A percentile compares a stretch with the other conserved stretches of the same genome.
These are phyloP conservation scores for Xanthoconium separans DNA, from an alignment of 1,284 basidiomycete genomes.

Conservation along the genomic window DNA sequence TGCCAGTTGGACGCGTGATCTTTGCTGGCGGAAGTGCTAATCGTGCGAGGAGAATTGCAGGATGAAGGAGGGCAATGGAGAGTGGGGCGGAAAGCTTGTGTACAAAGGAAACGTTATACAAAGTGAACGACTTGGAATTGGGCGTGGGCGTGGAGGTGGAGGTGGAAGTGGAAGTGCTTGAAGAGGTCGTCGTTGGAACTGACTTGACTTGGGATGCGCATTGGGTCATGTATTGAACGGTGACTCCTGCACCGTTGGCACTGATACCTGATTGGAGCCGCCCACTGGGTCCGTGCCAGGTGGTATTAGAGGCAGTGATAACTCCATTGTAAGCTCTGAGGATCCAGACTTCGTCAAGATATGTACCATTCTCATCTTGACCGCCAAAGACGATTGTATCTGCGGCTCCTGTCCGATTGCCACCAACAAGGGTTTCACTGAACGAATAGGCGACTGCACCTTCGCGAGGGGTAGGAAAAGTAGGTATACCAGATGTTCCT, in stretches of 20 bases:
- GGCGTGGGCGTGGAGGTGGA: slow-evolving; percentile 28
- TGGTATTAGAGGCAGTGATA: slow-evolving; percentile 49
- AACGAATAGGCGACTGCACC: slow-evolving; percentile 68
- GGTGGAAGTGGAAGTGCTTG: slow-evolving; percentile 24
- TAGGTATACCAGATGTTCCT: slow-evolving; percentile 36
- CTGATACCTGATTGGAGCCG: slow-evolving; percentile 55
- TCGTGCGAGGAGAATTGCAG: slow-evolving; percentile 54
- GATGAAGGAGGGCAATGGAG: slow-evolving; percentile 59
- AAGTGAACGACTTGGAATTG: slow-evolving; percentile 16
- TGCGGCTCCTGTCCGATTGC: slow-evolving; percentile 45
- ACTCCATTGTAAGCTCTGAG: slow-evolving; percentile 65
- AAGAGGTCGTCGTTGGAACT: slow-evolving; percentile 24
- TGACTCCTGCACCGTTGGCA: slow-evolving; percentile 69
- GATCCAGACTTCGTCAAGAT: slow-evolving; percentile 74
- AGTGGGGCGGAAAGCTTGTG: slow-evolving; percentile 69
- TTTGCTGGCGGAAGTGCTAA: slow-evolving; percentile 44
- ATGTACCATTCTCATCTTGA: slow-evolving; percentile 59
- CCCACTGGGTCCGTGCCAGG: slow-evolving; percentile 68
- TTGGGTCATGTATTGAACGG: slow-evolving; percentile 52
- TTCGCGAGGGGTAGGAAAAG: slow-evolving; percentile 63
- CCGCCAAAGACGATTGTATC: slow-evolving; percentile 83
- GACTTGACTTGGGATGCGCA: slow-evolving; percentile 50
- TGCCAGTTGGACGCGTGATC: slow-evolving; percentile 19
- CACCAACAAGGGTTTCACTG: slow-evolving; percentile 54
- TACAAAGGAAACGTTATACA: slow-evolving; percentile 51